phyloP scores from a whole-genome alignment of 352 stramenopile species.

The Phytophthora nicotianae region DNA sequence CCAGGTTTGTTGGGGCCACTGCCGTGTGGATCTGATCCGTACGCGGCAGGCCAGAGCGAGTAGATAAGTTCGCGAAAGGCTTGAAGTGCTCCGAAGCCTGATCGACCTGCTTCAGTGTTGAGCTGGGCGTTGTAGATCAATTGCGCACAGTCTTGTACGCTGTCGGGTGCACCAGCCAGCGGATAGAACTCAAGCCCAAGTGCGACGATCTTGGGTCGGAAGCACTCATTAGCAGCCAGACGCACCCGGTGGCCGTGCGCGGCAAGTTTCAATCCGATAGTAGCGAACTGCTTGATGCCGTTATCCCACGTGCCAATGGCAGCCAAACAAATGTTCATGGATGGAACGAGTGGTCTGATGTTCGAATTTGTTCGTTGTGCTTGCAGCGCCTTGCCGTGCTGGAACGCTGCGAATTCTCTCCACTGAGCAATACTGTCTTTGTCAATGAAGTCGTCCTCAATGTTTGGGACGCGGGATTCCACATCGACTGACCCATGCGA shows the following conservation, averaged over 20 bases:
- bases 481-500: not conserved
- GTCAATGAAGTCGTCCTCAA: not conserved
- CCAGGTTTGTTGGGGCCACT: slow-evolving; percentile 29
- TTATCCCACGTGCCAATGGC: slow-evolving; percentile 52
- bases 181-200: slow-evolving; percentile 54
- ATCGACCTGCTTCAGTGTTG: slow-evolving; percentile 5
- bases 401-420: not conserved
- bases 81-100: slow-evolving; percentile 7
- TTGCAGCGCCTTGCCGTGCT: not conserved
- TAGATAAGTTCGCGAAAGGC: slow-evolving; percentile 48
- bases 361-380: not conserved
- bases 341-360: not conserved
- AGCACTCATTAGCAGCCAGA: slow-evolving; percentile 74
- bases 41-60: slow-evolving; percentile 44
- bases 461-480: not conserved
- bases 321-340: slow-evolving; percentile 46
- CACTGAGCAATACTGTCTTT: not conserved
- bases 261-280: slow-evolving; percentile 60
- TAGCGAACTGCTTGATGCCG: slow-evolving; percentile 56
- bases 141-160: slow-evolving; percentile 25
- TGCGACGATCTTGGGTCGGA: slow-evolving; percentile 54
- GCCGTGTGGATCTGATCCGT: slow-evolving; percentile 46
- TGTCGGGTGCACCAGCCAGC: slow-evolving; percentile 34
- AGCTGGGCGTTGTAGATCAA: slow-evolving; percentile 18
- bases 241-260: slow-evolving; percentile 75